Percentiles rank a stretch among this genome's conserved stretches.
Conservation (phyloP, 768 basidiomycete species). For the Artomyces pyxidatus region DNA sequence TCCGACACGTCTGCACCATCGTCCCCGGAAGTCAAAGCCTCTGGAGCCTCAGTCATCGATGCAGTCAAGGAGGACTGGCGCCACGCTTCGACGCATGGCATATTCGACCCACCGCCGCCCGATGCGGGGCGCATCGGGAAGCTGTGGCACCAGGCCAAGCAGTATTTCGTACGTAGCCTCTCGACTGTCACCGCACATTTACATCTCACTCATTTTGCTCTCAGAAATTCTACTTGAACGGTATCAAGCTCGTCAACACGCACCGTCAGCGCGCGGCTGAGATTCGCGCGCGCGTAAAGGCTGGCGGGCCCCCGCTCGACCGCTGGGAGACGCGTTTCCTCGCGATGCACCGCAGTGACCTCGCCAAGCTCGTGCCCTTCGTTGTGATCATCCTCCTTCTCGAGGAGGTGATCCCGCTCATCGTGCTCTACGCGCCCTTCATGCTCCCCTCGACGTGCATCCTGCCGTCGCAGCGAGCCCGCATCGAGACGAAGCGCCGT, state of each 20-base stretch:
- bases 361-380: conserved; percentile 78
- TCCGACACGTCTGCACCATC: conserved; percentile 13
- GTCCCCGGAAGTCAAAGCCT: conserved; percentile 3
- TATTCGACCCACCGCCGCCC: conserved; percentile 56
- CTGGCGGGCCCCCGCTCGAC: conserved; percentile 55
- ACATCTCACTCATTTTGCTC: background rate
- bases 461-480: conserved; percentile 68
- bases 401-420: conserved; percentile 77
- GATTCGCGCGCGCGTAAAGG: conserved; percentile 47
- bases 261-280: conserved; percentile 46
- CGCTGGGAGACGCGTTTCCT: conserved; percentile 67
- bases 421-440: conserved; percentile 78
- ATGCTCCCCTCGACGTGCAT: conserved; percentile 84
- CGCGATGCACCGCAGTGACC: conserved; percentile 54
- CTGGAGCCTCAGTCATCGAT: conserved; percentile 31
- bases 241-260: conserved; percentile 61
- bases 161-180: conserved; percentile 35
- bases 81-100: conserved; percentile 60
- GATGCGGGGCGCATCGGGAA: conserved; percentile 49
- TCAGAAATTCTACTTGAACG: conserved; percentile 78
- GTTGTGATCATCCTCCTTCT: conserved; percentile 62
- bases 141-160: conserved; percentile 39
- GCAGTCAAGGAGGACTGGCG: conserved; percentile 53
- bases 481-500: conserved; percentile 48
- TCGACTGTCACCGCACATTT: background rate